Evolutionary conservation across 371 early-diverging fungal genomes (phyloP).

Genomic region (Lichtheimia corymbifera): DNA sequence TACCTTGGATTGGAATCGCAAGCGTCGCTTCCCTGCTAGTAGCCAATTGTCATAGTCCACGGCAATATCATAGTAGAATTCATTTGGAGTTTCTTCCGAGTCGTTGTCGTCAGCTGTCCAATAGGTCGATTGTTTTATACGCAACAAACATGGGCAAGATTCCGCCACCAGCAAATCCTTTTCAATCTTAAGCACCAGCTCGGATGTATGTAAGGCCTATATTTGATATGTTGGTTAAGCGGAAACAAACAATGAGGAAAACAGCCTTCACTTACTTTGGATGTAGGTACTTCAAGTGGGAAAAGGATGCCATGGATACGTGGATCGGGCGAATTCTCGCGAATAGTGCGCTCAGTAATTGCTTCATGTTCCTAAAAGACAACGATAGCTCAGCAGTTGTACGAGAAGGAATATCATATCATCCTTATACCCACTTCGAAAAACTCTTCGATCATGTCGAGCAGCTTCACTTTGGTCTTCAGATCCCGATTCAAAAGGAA

Average conservation of each 20-base stretch:
- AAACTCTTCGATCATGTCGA: conserved; percentile 53
- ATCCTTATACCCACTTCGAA: conserved; percentile 35
- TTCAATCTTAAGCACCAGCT: conserved; percentile 46
- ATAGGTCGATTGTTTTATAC: conserved; percentile 60
- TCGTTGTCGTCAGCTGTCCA: conserved; percentile 40
- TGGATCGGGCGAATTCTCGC: conserved; percentile 27
- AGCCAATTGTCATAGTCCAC: conserved; percentile 75
- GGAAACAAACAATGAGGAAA: neutral
- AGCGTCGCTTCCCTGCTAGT: conserved; percentile 64
- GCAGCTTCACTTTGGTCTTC: conserved; percentile 47
- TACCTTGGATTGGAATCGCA: conserved; percentile 65
- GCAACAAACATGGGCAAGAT: conserved; percentile 54
- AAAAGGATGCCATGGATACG: conserved; percentile 44
- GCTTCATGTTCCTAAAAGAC: conserved; percentile 33
- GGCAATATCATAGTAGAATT: conserved; percentile 67
- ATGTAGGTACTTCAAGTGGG: conserved; percentile 52
- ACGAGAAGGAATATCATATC: too few relatives aligned
- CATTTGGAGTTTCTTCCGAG: conserved; percentile 25
- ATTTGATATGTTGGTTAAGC: neutral
- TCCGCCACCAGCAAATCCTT: conserved; percentile 57
- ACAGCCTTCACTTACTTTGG: conserved; percentile 34
- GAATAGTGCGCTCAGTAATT: conserved; percentile 37
- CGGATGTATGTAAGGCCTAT: conserved; percentile 60
- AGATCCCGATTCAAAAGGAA: conserved; percentile 59
- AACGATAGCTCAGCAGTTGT: too few relatives aligned